phyloP scores from a whole-genome alignment of 2,329 filamentous ascomycete species.

The Fusarium succisae region DNA sequence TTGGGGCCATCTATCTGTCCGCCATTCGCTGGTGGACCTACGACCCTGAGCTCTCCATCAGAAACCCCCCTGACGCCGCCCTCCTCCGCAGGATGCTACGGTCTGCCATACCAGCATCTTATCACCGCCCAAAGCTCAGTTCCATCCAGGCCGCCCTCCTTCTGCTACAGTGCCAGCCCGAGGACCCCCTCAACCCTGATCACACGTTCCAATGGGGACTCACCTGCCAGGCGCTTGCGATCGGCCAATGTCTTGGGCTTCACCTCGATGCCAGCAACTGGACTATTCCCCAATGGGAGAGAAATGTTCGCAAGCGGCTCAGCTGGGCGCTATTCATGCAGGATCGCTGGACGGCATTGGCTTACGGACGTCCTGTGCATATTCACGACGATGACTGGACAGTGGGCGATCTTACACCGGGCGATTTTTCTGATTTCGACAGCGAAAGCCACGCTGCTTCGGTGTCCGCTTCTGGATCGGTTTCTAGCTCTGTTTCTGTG shows the following conservation, averaged over 20 bases:
- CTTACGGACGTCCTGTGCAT: conserved; percentile 43
- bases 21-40: conserved; percentile 66
- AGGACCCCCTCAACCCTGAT: conserved; percentile 48
- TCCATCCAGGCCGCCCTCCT: conserved; percentile 45
- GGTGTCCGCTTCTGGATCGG: conserved; percentile 9
- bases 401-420: conserved; percentile 39
- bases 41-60: conserved; percentile 45
- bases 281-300: conserved; percentile 67
- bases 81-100: conserved; percentile 39
- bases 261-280: conserved; percentile 65
- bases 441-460: conserved; percentile 16
- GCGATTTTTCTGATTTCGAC: conserved; percentile 48
- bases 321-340: conserved; percentile 70
- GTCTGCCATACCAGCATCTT: conserved; percentile 41
- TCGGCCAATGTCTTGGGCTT: conserved; percentile 63
- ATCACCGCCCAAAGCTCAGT: conserved; percentile 44
- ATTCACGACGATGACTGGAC: conserved; percentile 47
- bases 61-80: conserved; percentile 38
- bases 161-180: conserved; percentile 44
- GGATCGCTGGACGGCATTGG: conserved; percentile 61
- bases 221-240: conserved; percentile 57
- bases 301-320: conserved; percentile 63
- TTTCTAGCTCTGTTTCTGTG: conserved; percentile 25
- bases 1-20: conserved; percentile 65
- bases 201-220: conserved; percentile 49